phyloP scores from a whole-genome alignment of 495 filamentous ascomycete species.

The Hypoxylon perforatum region DNA sequence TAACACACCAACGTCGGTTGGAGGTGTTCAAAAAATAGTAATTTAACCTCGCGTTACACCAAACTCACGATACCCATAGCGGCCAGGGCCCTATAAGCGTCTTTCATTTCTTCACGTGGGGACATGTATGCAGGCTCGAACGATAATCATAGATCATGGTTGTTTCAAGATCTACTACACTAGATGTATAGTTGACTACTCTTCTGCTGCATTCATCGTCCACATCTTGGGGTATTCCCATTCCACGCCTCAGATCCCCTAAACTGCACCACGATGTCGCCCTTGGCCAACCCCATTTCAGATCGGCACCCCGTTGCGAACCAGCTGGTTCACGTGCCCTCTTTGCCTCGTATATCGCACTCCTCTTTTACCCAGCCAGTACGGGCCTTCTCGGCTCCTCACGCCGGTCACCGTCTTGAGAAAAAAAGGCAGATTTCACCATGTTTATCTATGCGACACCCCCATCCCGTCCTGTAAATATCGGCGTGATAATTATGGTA shows the following conservation, averaged over 20 bases:
- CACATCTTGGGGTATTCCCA: not conserved
- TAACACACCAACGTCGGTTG: too few species aligned
- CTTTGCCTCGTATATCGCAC: conserved; percentile 7
- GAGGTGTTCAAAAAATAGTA: too few species aligned
- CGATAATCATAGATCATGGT: too few species aligned
- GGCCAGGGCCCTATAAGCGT: too few species aligned
- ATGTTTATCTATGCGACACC: conserved; percentile 12
- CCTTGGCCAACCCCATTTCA: not conserved
- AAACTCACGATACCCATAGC: too few species aligned
- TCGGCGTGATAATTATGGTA: not conserved
- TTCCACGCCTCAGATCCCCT: too few species aligned
- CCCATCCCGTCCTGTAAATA: conserved; percentile 4
- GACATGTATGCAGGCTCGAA: too few species aligned
- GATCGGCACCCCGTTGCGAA: not conserved
- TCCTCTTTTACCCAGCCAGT: not conserved
- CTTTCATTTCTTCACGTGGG: too few species aligned
- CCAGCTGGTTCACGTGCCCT: not conserved
- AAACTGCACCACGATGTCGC: too few species aligned
- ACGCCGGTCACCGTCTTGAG: not conserved
- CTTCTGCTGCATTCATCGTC: not conserved
- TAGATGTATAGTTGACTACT: too few species aligned
- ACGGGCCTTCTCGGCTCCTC: not conserved
- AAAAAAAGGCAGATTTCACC: not conserved
- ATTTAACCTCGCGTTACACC: too few species aligned
- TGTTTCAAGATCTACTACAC: too few species aligned